Percentiles rank a stretch among this genome's conserved stretches.
Evolutionary conservation across 2,329 filamentous ascomycete genomes (phyloP).

Genomic region (Ceratocystiopsis brevicomis): DNA sequence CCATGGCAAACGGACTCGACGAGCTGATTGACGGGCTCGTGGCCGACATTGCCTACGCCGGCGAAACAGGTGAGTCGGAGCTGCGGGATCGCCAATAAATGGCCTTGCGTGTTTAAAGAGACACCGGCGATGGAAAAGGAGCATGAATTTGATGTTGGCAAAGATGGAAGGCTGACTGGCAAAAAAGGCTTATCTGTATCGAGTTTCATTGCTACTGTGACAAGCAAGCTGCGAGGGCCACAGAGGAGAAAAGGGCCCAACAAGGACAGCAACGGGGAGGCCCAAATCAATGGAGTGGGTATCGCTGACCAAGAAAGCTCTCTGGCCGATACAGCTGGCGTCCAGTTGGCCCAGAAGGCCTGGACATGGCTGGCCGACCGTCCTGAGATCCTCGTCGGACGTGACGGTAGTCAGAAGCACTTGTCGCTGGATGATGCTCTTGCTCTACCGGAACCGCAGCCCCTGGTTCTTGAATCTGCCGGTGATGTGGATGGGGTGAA

Average conservation of each 20-base stretch:
- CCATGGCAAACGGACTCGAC: slow-evolving; percentile 23
- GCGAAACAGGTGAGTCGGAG: slow-evolving; percentile 20
- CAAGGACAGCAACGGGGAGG: background rate
- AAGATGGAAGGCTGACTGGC: background rate
- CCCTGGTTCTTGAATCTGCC: background rate
- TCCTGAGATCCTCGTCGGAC: slow-evolving; percentile 22
- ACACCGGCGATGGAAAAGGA: background rate
- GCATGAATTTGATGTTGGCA: background rate
- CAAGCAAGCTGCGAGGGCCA: slow-evolving; percentile 3
- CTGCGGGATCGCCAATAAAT: background rate
- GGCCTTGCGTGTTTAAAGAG: background rate
- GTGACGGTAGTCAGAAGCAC: slow-evolving; percentile 17
- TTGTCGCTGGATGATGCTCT: slow-evolving; percentile 22
- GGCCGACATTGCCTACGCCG: slow-evolving; percentile 24
- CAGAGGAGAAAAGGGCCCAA: background rate
- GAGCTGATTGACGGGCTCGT: slow-evolving; percentile 26
- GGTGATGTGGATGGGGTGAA: background rate
- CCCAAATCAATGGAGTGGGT: too few relatives aligned
- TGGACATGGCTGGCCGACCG: slow-evolving; percentile 23
- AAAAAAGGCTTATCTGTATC: slow-evolving; percentile 9
- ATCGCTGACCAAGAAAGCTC: too few relatives aligned
- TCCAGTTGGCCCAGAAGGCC: slow-evolving; percentile 19
- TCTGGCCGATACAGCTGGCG: background rate
- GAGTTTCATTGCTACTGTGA: slow-evolving; percentile 10
- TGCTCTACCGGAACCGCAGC: slow-evolving; percentile 17